Evolutionary conservation across 2,329 filamentous ascomycete genomes (phyloP).

Genomic region (Trichoderma afroharzianum): DNA sequence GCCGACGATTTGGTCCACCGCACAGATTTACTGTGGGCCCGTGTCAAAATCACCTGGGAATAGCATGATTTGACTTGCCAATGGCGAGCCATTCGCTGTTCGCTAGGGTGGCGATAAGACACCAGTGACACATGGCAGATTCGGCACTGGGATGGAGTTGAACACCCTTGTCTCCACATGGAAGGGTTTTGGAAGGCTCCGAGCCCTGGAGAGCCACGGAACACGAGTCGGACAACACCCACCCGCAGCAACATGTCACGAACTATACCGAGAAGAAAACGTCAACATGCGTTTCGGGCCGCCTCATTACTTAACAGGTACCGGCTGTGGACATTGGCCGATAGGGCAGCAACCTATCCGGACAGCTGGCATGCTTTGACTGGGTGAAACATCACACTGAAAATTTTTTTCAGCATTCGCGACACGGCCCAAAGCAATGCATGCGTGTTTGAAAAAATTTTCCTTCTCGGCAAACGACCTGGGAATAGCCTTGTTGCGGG

Average conservation of each 20-base stretch:
- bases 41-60: not conserved
- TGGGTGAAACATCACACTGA: conserved; percentile 2
- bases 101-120: not conserved
- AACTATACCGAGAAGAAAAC: not conserved
- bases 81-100: not conserved
- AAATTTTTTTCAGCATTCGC: not conserved
- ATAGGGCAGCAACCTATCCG: not conserved
- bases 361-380: conserved; percentile 11
- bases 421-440: conserved; percentile 11
- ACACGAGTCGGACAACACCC: conserved; percentile 7
- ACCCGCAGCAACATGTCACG: not conserved
- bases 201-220: conserved; percentile 5
- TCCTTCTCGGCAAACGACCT: not conserved
- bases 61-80: not conserved
- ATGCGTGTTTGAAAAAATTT: not conserved
- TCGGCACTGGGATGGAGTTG: conserved; percentile 5
- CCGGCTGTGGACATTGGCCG: not conserved
- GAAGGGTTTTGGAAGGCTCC: conserved; percentile 17
- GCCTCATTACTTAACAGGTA: not conserved
- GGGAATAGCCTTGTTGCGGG: not conserved
- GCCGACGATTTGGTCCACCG: not conserved
- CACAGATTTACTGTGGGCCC: not conserved
- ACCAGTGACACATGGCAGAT: conserved; percentile 10
- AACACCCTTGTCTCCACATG: conserved; percentile 14
- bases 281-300: not conserved